Evolutionary conservation across 2,329 filamentous ascomycete genomes (phyloP).

Genomic region (Botryotinia convoluta): DNA sequence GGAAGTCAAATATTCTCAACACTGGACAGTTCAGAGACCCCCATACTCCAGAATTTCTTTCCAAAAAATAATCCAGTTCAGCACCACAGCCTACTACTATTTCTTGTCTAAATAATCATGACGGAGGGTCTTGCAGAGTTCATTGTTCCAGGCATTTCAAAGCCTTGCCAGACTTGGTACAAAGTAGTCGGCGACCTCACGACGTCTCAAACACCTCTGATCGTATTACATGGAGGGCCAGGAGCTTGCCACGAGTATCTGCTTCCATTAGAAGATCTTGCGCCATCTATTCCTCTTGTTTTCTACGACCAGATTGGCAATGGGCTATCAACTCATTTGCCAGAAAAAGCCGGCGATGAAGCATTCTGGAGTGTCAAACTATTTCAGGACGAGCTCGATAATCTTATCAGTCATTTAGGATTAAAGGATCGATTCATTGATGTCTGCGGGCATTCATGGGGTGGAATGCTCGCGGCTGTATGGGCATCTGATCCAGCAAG

Average conservation of each 20-base stretch:
- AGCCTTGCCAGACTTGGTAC: no score
- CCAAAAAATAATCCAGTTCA: no score
- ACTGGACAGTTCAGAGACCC: no score
- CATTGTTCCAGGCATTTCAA: no score
- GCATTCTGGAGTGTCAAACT: constrained; percentile 47
- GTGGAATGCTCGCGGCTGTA: constrained; percentile 48
- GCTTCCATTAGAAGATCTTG: constrained; percentile 13
- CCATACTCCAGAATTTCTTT: no score
- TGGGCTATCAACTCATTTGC: constrained; percentile 48
- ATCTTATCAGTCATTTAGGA: constrained; percentile 29
- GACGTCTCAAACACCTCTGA: constrained; percentile 31
- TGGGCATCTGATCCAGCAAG: constrained; percentile 40
- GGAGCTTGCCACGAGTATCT: constrained; percentile 41
- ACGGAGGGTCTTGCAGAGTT: no score
- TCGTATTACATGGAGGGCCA: constrained; percentile 42
- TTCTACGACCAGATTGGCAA: constrained; percentile 56
- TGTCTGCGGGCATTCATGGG: constrained; percentile 51
- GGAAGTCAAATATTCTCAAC: no score
- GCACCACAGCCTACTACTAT: no score
- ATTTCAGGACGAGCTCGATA: constrained; percentile 44
- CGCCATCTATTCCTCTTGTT: constrained; percentile 43
- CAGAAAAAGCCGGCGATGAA: constrained; percentile 44
- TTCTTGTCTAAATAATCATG: no score
- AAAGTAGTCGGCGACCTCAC: no score
- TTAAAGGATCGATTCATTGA: constrained; percentile 38